A percentile compares a stretch with the other conserved stretches of the same genome.
These are phyloP conservation scores for Byssothecium circinans DNA, from an alignment of 2,329 filamentous ascomycete genomes.

Conservation along the genomic window DNA sequence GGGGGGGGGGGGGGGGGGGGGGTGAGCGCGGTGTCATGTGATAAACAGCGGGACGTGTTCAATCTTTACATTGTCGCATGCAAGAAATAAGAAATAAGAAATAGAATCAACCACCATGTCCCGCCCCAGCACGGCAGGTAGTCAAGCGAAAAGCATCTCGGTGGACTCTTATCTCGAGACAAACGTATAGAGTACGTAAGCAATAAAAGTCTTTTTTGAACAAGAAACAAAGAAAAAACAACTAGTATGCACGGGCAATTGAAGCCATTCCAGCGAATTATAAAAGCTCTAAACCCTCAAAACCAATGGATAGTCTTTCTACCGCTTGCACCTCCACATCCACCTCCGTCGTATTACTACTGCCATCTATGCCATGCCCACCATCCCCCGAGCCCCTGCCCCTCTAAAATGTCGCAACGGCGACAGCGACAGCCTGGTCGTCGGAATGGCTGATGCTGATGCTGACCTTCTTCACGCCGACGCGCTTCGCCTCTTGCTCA, in stretches of 20 bases:
- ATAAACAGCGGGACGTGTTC: too few relatives aligned
- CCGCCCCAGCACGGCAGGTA: too few relatives aligned
- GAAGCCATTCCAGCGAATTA: neutral
- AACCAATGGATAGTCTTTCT: neutral
- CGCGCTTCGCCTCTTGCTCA: slow-evolving; percentile 77
- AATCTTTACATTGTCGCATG: too few relatives aligned
- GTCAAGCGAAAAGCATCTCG: too few relatives aligned
- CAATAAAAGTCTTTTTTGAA: slow-evolving; percentile 6
- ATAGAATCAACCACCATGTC: too few relatives aligned
- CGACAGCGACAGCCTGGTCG: slow-evolving; percentile 89
- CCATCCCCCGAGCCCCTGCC: too few relatives aligned
- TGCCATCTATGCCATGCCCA: neutral
- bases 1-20: too few relatives aligned
- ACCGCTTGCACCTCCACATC: too few relatives aligned
- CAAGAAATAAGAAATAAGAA: too few relatives aligned
- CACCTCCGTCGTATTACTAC: neutral
- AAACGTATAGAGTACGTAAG: neutral
- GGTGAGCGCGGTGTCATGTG: too few relatives aligned
- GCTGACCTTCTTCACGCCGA: slow-evolving; percentile 82
- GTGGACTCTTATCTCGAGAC: neutral
- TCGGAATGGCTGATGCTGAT: slow-evolving; percentile 97
- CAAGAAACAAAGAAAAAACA: slow-evolving; percentile 1
- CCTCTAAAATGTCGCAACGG: slow-evolving; percentile 74
- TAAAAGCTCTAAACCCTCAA: neutral
- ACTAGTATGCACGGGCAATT: neutral